These are phyloP conservation scores for Pulveroboletus frians DNA, from an alignment of 768 basidiomycete species.

Conservation along the genomic window DNA sequence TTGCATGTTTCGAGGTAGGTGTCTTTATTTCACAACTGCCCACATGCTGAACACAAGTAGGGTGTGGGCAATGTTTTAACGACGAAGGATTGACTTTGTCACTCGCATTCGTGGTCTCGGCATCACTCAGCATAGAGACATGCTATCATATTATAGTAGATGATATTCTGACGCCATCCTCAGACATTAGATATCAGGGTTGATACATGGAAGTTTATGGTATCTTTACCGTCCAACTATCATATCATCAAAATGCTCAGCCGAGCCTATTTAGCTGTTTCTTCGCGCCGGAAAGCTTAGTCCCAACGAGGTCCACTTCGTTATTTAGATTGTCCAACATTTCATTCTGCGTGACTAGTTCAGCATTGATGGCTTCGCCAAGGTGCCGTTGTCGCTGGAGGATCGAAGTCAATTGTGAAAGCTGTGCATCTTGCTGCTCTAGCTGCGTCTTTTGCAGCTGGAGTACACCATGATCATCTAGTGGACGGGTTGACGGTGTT, in stretches of 20 bases:
- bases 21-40: slow-evolving; percentile 3
- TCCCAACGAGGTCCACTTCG: slow-evolving; percentile 73
- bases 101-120: not conserved
- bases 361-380: slow-evolving; percentile 78
- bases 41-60: slow-evolving; percentile 30
- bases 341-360: slow-evolving; percentile 81
- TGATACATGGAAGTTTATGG: slow-evolving; percentile 6
- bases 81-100: slow-evolving; percentile 25
- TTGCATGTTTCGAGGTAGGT: slow-evolving; percentile 85
- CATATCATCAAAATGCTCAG: slow-evolving; percentile 25
- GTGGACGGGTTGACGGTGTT: slow-evolving; percentile 78
- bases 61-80: slow-evolving; percentile 55
- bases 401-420: slow-evolving; percentile 76
- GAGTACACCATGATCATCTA: slow-evolving; percentile 79
- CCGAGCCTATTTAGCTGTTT: slow-evolving; percentile 78
- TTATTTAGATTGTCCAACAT: slow-evolving; percentile 72
- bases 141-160: slow-evolving; percentile 17
- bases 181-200: slow-evolving; percentile 7
- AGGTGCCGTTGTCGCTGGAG: slow-evolving; percentile 81
- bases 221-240: slow-evolving; percentile 18
- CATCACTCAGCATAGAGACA: slow-evolving; percentile 29
- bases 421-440: slow-evolving; percentile 75
- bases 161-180: slow-evolving; percentile 13
- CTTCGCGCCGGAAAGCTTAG: slow-evolving; percentile 75
- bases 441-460: slow-evolving; percentile 78